Conservation (phyloP, 768 basidiomycete genomes). For the Lentinula guzmanii region DNA sequence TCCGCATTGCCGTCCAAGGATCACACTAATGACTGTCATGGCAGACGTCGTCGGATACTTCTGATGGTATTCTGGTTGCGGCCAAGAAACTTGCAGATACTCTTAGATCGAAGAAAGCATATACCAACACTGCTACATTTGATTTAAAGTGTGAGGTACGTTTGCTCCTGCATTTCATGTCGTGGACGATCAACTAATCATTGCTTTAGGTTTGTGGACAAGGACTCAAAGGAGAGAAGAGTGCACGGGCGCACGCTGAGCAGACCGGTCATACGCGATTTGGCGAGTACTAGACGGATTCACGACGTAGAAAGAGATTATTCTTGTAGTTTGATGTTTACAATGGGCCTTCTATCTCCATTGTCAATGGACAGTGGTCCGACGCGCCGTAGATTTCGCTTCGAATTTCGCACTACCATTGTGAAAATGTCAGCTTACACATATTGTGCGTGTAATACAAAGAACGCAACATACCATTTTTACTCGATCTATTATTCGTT, state of each 20-base stretch:
- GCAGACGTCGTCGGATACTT: slow-evolving; percentile 25
- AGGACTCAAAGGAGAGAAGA: slow-evolving; percentile 92
- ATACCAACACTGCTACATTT: slow-evolving; percentile 89
- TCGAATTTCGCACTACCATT: slow-evolving; percentile 68
- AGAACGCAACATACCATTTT: slow-evolving; percentile 40
- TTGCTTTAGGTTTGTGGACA: slow-evolving; percentile 63
- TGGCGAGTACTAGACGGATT: slow-evolving; percentile 61
- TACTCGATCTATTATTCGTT: slow-evolving; percentile 56
- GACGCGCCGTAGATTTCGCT: slow-evolving; percentile 84
- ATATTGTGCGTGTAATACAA: neutral
- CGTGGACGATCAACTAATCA: neutral
- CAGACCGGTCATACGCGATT: slow-evolving; percentile 82
- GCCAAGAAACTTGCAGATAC: slow-evolving; percentile 67
- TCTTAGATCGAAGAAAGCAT: slow-evolving; percentile 74
- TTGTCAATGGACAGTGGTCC: slow-evolving; percentile 76
- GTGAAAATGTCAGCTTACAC: neutral
- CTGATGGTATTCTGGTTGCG: slow-evolving; percentile 55
- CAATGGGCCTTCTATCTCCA: slow-evolving; percentile 59
- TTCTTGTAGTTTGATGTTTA: slow-evolving; percentile 9
- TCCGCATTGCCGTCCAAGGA: neutral
- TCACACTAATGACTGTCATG: neutral
- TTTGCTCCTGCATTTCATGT: slow-evolving; percentile 2
- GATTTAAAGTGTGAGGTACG: slow-evolving; percentile 82
- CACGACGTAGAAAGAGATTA: too few species aligned
- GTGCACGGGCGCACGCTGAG: slow-evolving; percentile 81